A percentile compares a stretch with the other conserved stretches of the same genome.
Conservation (phyloP, 78 protist genomes). For the Pigoraptor vietnamica region DNA sequence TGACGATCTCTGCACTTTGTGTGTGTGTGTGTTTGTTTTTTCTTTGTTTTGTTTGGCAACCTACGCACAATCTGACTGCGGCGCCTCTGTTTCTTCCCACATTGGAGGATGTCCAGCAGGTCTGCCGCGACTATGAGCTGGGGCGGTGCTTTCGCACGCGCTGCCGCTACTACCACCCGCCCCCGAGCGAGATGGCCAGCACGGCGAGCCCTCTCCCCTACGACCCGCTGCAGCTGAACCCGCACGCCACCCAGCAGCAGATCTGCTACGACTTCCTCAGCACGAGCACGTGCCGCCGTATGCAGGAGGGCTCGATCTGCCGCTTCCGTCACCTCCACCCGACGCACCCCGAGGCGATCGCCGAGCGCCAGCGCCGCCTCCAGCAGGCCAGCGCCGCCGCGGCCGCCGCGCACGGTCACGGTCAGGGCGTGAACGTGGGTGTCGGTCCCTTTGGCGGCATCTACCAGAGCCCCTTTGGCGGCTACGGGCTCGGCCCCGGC, state of each 20-base stretch:
- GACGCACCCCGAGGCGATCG: not conserved
- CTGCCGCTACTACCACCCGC: not conserved
- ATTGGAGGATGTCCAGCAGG: not conserved
- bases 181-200: not conserved
- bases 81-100: too few species aligned
- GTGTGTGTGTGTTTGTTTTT: too few species aligned
- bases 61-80: too few species aligned
- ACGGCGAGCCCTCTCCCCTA: not conserved
- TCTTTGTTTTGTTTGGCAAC: too few species aligned
- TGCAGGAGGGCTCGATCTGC: not conserved
- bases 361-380: not conserved
- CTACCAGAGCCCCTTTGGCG: not conserved
- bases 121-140: not conserved
- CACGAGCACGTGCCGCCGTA: not conserved
- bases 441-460: not conserved
- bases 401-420: not conserved
- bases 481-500: not conserved
- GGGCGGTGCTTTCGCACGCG: not conserved
- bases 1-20: too few species aligned
- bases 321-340: not conserved
- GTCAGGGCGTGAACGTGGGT: not conserved
- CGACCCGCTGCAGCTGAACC: slow-evolving; percentile 2
- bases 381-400: not conserved
- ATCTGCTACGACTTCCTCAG: not conserved
- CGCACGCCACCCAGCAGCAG: not conserved